Base-by-base conservation (phyloP, 768 basidiomycete genomes). In the Tylopilus subfusipes region DNA sequence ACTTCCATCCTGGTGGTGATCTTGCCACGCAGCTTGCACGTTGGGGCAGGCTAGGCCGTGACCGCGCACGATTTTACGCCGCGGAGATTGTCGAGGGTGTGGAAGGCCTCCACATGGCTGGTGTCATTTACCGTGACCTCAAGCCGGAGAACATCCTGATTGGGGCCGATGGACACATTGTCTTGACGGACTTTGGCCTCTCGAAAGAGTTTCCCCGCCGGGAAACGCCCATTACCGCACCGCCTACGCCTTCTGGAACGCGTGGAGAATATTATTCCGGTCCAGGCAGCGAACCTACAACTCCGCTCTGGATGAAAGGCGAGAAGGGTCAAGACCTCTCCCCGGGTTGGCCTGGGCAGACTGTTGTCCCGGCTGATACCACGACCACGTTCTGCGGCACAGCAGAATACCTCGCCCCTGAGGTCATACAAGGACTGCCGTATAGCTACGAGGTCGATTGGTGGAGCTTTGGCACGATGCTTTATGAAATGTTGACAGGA, bases 391-490 rank as follows among this genome's bases (percentile, higher is more conserved):
- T 97, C 67, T 96, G 90, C 71, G 93, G 93, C 11, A 96, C 93
- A n/a, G 93, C 93, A 4, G 93, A 96, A 72, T 97, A 97, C 63
- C 82, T 97, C 8, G 93, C 97, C 13, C 97, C 97, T 0, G 96
- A 99, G 73, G 94, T 98, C 42, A 93, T 98, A 61, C 90, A 93
- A 64, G 91, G 94, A 1, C 70, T 89, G 62, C 81, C 86, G 19
- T 96, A 98, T 67, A 86, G 87, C 59, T 98, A 93, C 65, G 92
- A 94, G 61, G 93, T 96, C 21, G 96, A 98, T 69, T 96, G 93
- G 91, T 99, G 94, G 95, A 91, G 88, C 60, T 89, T 96, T 64
- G 96, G 96, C 33, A 98, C 96, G 57, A 96, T 98, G 90, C 74
- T 98, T 55, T 93, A 91, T 68, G 96, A 98, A 76, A 96, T 97